Percentiles rank a stretch among this genome's conserved stretches.
Conservation (phyloP, 2,329 filamentous ascomycete species). For the Chaetoscypha palmicola region DNA sequence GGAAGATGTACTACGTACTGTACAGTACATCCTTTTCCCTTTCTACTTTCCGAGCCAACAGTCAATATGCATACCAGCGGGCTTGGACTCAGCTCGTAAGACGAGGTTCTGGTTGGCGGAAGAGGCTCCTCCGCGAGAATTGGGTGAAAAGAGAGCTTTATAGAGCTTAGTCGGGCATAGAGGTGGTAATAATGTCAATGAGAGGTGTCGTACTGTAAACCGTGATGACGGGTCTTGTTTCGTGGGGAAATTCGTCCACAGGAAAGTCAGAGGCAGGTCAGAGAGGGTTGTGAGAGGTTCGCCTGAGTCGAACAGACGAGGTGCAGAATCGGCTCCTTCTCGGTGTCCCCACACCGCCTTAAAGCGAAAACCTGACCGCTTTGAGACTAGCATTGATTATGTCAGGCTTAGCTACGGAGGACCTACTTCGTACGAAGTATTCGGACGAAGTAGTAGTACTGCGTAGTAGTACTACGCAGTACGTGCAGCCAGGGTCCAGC, state of each 20-base stretch:
- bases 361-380: not conserved
- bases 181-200: not conserved
- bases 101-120: conserved; percentile 11
- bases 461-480: too few relatives aligned
- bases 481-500: not conserved
- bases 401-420: not conserved
- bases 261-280: not conserved
- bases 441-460: too few relatives aligned
- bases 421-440: too few relatives aligned
- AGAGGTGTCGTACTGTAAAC: not conserved
- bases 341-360: not conserved
- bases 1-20: not conserved
- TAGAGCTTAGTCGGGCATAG: not conserved
- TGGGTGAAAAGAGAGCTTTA: not conserved
- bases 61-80: conserved; percentile 1
- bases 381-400: not conserved
- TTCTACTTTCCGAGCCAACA: not conserved
- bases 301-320: conserved; percentile 8
- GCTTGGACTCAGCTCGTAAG: not conserved
- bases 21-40: not conserved
- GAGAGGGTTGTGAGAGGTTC: conserved; percentile 6
- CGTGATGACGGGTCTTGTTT: not conserved
- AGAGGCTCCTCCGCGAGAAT: conserved; percentile 5
- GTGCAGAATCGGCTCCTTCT: conserved; percentile 4
- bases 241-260: conserved; percentile 3